Base-by-base conservation (phyloP, 352 stramenopile species). In the Phytopythium cucurbitacearum region DNA sequence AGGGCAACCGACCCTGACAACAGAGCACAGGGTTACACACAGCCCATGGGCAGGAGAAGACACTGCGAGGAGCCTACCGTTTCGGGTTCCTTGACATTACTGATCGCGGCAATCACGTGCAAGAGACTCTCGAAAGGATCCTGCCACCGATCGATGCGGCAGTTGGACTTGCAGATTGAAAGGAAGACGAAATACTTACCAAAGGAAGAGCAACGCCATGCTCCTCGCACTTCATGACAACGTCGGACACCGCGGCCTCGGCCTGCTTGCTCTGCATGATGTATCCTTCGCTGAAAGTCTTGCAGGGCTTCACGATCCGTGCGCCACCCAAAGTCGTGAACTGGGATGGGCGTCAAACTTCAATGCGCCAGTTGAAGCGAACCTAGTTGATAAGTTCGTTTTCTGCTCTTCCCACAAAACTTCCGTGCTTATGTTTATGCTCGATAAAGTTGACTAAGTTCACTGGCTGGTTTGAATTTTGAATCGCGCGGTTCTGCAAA, bases 201-300 rank as follows among this genome's bases (percentile, higher is more conserved):
- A 60, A 44, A 1, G 80, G 74, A 36, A 88, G 51, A 41, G 58
- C 56, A 15, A 89, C 42, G 40, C 60, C 53, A 32, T 75, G 48
- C 42, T 84, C 57, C 51, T 89, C 74, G 54, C 78, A 89, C 60
- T 83, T 76, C 57, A 84, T 68, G 33, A 91, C 40, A 15, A 89
- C 58, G 35, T 89, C 81, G 35, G 74, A 84, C 9, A 91, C 65
- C 41, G 74, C 53, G 15, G 62, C 51, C 44, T 86, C 67, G 41
- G 57, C 61, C 45, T 80, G 69, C 61, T 78, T 81, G 42, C 66
- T 42, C 47, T 87, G 80, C 81, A 91, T 87, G 32, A 35, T 5
- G 2, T 9, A 3, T 44, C 9, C 0, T 49, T n/a, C 13, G 11
- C 37, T 53, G 6, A 44, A 13, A 8, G 11, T 57, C 51, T 51